phyloP scores from a whole-genome alignment of 1,284 basidiomycete genomes.

The Fomitiporia mediterranea region DNA sequence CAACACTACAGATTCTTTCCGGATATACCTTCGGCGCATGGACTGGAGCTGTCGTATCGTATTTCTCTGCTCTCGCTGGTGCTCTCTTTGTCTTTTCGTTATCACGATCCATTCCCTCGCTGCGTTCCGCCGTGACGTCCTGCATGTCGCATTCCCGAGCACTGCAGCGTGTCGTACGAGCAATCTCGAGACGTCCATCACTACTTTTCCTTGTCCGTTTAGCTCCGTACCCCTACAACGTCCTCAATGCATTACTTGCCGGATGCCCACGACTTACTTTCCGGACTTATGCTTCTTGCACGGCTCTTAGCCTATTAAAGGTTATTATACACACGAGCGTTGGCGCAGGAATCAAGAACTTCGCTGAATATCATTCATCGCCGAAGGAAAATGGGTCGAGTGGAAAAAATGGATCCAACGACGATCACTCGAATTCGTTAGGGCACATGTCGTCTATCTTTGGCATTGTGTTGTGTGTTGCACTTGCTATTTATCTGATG shows the following conservation, averaged over 20 bases:
- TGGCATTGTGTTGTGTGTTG: conserved; percentile 70
- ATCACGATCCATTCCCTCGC: conserved; percentile 56
- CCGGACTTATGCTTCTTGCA: conserved; percentile 74
- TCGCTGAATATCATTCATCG: conserved; percentile 59
- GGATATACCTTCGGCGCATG: conserved; percentile 83
- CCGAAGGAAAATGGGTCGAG: conserved; percentile 22
- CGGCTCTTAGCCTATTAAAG: conserved; percentile 79
- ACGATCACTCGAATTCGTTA: conserved; percentile 46
- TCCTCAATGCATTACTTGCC: conserved; percentile 86
- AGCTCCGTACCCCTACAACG: conserved; percentile 82
- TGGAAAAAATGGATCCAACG: conserved; percentile 30
- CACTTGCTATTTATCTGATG: conserved; percentile 75
- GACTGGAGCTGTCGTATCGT: conserved; percentile 78
- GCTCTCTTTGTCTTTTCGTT: conserved; percentile 75
- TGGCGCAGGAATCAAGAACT: conserved; percentile 79
- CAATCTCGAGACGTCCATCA: conserved; percentile 82
- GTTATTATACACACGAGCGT: conserved; percentile 82
- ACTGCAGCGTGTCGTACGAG: conserved; percentile 72
- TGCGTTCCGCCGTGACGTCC: conserved; percentile 62
- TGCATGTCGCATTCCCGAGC: conserved; percentile 64
- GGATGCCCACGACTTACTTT: conserved; percentile 81
- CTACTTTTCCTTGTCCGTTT: conserved; percentile 83
- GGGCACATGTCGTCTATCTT: conserved; percentile 62
- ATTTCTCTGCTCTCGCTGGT: conserved; percentile 77
- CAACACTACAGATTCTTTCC: conserved; percentile 81